Evolutionary conservation across 139 green algal species (phyloP), one percentile per base, ranked within the genome.

Genomic region (Asterochloris erici): DNA sequence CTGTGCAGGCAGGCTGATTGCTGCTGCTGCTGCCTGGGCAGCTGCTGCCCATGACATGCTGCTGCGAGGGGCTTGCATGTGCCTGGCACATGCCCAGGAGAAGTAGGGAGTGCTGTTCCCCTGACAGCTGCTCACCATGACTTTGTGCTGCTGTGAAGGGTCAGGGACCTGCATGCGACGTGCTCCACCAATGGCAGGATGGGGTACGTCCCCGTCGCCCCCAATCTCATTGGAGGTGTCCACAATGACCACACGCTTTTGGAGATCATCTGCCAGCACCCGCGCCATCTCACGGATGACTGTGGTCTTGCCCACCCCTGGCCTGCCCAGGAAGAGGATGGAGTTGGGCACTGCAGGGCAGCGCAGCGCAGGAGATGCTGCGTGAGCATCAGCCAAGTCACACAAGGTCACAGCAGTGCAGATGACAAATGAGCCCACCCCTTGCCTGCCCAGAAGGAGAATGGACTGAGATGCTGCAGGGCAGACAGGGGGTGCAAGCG

Each of bases 81-180:
- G 38, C 38, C 38, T 10, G 38, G 38, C 38, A 54, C 4, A 54
- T 6, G 38, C 6, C n/a, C n/a, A n/a, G n/a, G n/a, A n/a, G n/a
- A n/a, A n/a, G n/a, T n/a, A n/a, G n/a, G n/a, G n/a, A n/a, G 38
- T 54, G 2, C 38, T 54, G 38, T 54, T 54, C 38, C 38, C 38
- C 38, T 54, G 38, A 21, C 17, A 15, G 61, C n/a, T 13, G 23
- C 90, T 78, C 84, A 95, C 92, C 96, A 99, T 99, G 81, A 98
- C 88, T 26, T 85, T 84, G 88, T 98, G 95, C 90, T 99, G 97
- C 85, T 92, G 76, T n/a, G 84, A 86, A 0, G 93, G 90, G 79
- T 98, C 92, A 4, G 95, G 89, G n/a, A 98, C 95, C 87, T 98
- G 96, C 96, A 99, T 99, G 63, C 96, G 89, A 12, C 96, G 89